Base-by-base conservation (phyloP, 345 rosid genomes). In the Ceriops tagal region DNA sequence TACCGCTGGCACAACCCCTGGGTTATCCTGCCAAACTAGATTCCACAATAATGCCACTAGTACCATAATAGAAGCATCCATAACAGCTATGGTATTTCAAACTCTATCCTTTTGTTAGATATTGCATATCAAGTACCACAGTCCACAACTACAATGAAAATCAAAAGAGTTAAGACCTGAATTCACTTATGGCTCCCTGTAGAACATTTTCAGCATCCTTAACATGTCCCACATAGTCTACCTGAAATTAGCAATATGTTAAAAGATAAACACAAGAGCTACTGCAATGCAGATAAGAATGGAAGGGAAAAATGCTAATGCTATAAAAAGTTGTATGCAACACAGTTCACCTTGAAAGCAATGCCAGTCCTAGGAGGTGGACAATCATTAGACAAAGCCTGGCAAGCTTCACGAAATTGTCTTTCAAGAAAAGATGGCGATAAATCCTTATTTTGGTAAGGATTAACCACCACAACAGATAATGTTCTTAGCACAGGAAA, bases 331-430 rank as follows among this genome's bases (percentile, higher is more conserved):
- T 22, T 43, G 55, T 28, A 53, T 4, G 11, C 1, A 24, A 56
- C 32, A 30, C 20, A 60, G 58, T 21, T 77, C 70, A 89, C 97
- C 88, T 91, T 88, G 85, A 87, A 84, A 75, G 62, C 69, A 65
- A 80, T 63, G 51, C 77, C 83, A 73, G 79, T 73, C 73, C 64
- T 77, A 21, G 86, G 70, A 73, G 83, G 79, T 26, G 58, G 71
- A 27, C 76, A 63, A 74, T 86, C 90, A 69, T 75, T 69, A 66
- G 85, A 89, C 81, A 88, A 72, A 56, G 89, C 83, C 68, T 71
- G 86, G 75, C 98, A 89, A 72, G 96, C 90, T 82, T 93, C 97
- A 73, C 84, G 87, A 73, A 87, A 89, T 79, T 93, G 96, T 76
- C 76, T 87, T 76, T 93, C 95, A 49, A 93, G 89, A 74, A 88